Conservation (phyloP, 805 yeast species). For the Wickerhamiella spandovensis region DNA sequence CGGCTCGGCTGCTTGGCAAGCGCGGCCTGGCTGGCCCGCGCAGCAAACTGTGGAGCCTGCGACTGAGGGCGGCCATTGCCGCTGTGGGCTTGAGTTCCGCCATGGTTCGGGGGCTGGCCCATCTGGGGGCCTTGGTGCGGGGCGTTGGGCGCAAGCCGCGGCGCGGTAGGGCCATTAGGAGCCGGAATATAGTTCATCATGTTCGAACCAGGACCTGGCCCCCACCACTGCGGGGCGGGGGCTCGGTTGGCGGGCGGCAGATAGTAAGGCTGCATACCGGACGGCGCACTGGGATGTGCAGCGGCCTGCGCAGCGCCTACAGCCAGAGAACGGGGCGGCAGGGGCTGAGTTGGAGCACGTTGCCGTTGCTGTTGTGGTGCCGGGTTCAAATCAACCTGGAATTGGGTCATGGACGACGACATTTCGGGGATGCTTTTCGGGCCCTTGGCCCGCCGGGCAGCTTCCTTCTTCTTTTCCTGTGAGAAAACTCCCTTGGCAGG, state of each 20-base stretch:
- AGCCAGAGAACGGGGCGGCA: neutral
- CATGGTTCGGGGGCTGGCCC: too few species aligned
- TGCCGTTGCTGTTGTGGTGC: neutral
- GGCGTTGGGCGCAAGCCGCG: neutral
- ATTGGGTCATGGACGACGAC: constrained; percentile 21
- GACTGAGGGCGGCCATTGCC: neutral
- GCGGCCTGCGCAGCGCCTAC: neutral
- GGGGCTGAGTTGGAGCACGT: neutral
- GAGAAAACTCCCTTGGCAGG: constrained; percentile 23
- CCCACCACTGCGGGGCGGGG: neutral
- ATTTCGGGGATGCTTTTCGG: constrained; percentile 18
- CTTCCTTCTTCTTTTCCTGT: neutral
- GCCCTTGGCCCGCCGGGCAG: constrained; percentile 6
- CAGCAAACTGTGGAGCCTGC: neutral
- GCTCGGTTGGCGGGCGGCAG: neutral
- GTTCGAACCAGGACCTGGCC: neutral
- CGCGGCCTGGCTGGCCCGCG: neutral
- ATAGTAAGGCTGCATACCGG: constrained; percentile 2
- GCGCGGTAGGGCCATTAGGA: neutral
- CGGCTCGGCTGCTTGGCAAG: neutral
- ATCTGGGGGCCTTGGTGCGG: too few species aligned
- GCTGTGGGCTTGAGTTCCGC: too few species aligned
- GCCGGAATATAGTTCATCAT: neutral
- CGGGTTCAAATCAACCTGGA: constrained; percentile 20
- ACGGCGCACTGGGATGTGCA: neutral